Conservation (phyloP, 1,284 basidiomycete species). For the Irpex sp. region DNA sequence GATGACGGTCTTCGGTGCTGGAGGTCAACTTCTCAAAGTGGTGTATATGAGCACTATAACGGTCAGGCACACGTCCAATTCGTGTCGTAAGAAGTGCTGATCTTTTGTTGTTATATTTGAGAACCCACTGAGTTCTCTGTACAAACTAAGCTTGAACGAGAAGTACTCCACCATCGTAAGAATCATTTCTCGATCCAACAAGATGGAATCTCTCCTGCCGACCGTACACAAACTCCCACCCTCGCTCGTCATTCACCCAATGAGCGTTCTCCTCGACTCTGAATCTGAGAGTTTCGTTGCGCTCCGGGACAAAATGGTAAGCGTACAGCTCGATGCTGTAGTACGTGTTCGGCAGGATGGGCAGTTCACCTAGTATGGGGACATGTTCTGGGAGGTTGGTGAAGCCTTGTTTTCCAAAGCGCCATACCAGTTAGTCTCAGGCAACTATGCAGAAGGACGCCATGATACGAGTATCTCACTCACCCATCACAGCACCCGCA, state of each 20-base stretch:
- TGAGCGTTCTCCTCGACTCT: slow-evolving; percentile 48
- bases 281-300: slow-evolving; percentile 43
- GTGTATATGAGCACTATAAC: no score
- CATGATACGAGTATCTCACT: slow-evolving; percentile 11
- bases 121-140: no score
- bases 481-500: slow-evolving; percentile 49
- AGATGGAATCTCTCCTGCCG: slow-evolving; percentile 46
- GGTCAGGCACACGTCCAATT: no score
- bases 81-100: no score
- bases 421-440: no score
- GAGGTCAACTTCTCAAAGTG: no score
- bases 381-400: slow-evolving; percentile 43
- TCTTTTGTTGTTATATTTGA: no score
- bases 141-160: background rate
- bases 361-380: slow-evolving; percentile 41
- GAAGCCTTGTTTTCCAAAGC: slow-evolving; percentile 31
- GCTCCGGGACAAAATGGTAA: slow-evolving; percentile 45
- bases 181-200: slow-evolving; percentile 15
- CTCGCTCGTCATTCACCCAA: slow-evolving; percentile 35
- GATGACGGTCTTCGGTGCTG: no score
- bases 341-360: slow-evolving; percentile 41
- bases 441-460: no score
- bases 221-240: slow-evolving; percentile 48
- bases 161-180: background rate
- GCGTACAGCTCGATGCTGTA: slow-evolving; percentile 53